A percentile compares a stretch with the other conserved stretches of the same genome.
Conservation (phyloP, 495 filamentous ascomycete species). For the Lasiosphaeriaceae sp. region DNA sequence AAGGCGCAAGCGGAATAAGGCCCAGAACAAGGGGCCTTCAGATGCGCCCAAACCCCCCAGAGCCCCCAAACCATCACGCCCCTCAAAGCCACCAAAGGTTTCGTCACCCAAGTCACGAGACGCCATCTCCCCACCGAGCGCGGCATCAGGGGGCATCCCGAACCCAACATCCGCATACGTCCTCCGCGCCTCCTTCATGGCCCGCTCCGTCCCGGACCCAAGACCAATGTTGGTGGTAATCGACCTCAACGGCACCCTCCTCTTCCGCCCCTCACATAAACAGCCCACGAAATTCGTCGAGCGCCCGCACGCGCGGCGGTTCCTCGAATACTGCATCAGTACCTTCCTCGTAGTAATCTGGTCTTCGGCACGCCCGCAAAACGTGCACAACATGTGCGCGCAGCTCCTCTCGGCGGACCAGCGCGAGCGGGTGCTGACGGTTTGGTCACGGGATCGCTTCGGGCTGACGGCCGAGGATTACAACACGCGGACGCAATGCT, state of each 20-base stretch:
- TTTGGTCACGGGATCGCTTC: slow-evolving; percentile 80
- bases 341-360: slow-evolving; percentile 81
- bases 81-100: neutral
- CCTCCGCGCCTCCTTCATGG: slow-evolving; percentile 16
- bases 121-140: slow-evolving; percentile 29
- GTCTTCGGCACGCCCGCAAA: slow-evolving; percentile 75
- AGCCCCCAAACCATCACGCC: neutral
- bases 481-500: slow-evolving; percentile 70
- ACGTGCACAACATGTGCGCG: slow-evolving; percentile 60
- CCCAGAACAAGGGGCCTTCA: too few species aligned
- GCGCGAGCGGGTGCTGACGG: slow-evolving; percentile 52
- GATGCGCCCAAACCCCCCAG: too few species aligned
- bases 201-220: slow-evolving; percentile 20
- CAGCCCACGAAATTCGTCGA: slow-evolving; percentile 49
- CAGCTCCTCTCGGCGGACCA: slow-evolving; percentile 43
- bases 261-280: slow-evolving; percentile 57
- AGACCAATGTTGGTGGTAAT: slow-evolving; percentile 70
- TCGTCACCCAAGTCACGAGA: slow-evolving; percentile 8
- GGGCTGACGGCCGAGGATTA: slow-evolving; percentile 62
- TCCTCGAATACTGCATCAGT: slow-evolving; percentile 62
- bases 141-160: slow-evolving; percentile 48
- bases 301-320: slow-evolving; percentile 59
- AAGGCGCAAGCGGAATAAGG: too few species aligned
- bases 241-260: slow-evolving; percentile 89
- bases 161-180: slow-evolving; percentile 41